A percentile compares a stretch with the other conserved stretches of the same genome.
Conservation (phyloP, 306 rosid species). For the Pyrus pyrifolia region DNA sequence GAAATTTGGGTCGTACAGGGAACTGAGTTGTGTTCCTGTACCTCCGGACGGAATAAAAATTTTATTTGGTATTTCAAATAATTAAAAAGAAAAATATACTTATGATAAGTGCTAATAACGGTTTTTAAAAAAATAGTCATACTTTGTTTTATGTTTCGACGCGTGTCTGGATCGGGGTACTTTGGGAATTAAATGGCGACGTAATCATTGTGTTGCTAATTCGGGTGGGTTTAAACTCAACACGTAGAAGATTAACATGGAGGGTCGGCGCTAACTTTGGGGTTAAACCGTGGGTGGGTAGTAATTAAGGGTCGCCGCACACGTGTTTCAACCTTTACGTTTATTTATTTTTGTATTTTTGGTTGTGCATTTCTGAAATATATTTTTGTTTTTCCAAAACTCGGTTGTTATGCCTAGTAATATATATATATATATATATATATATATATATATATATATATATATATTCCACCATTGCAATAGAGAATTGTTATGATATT, state of each 20-base stretch:
- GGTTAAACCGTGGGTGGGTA: background rate
- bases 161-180: conserved; percentile 10
- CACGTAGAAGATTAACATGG: conserved; percentile 10
- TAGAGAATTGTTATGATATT: no score
- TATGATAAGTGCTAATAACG: no score
- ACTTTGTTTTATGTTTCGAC: background rate
- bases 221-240: background rate
- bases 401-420: background rate
- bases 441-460: no score
- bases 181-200: background rate
- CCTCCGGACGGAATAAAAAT: background rate
- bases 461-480: no score
- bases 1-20: background rate
- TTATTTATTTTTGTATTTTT: background rate
- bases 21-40: background rate
- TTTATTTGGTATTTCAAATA: no score
- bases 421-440: no score
- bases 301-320: background rate
- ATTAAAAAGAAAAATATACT: no score
- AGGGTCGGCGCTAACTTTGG: background rate
- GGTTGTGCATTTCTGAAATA: background rate
- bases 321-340: background rate
- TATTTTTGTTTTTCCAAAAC: background rate
- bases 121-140: background rate
- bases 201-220: conserved; percentile 32